Conservation (phyloP, 495 filamentous ascomycete genomes). For the Daldinia loculata region DNA sequence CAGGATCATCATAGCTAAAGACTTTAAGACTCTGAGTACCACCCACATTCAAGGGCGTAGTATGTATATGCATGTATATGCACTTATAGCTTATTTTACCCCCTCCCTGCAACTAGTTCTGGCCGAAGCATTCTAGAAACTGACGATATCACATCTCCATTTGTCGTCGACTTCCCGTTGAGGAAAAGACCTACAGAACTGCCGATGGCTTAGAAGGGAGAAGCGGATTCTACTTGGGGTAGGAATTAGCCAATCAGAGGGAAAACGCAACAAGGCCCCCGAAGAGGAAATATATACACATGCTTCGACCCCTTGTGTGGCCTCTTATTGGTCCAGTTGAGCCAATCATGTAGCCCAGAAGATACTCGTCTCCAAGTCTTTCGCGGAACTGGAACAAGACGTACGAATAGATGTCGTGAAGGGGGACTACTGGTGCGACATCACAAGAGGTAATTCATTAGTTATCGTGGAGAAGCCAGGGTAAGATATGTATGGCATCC, state of each 20-base stretch:
- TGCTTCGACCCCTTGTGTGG: neutral
- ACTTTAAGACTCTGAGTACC: neutral
- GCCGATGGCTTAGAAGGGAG: slow-evolving; percentile 7
- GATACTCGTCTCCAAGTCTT: neutral
- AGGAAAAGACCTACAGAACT: slow-evolving; percentile 18
- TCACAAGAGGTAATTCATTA: neutral
- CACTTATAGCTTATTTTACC: slow-evolving; percentile 19
- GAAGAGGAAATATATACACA: slow-evolving; percentile 28
- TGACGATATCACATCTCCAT: slow-evolving; percentile 5
- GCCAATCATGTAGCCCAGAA: neutral
- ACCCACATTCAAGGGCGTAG: neutral
- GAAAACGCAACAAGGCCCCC: slow-evolving; percentile 28
- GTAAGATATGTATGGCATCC: neutral
- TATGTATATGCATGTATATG: neutral
- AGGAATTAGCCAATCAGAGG: slow-evolving; percentile 29
- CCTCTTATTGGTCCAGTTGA: neutral
- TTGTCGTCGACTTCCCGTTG: slow-evolving; percentile 20
- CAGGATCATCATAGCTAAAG: neutral
- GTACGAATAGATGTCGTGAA: neutral
- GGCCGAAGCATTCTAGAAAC: slow-evolving; percentile 34
- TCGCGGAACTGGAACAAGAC: neutral
- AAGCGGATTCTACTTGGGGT: slow-evolving; percentile 2
- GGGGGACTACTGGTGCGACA: neutral
- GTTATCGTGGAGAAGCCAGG: neutral
- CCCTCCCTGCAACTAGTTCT: neutral